phyloP scores from a whole-genome alignment of 75 land plant species.

The Adiantum capillusveneris region DNA sequence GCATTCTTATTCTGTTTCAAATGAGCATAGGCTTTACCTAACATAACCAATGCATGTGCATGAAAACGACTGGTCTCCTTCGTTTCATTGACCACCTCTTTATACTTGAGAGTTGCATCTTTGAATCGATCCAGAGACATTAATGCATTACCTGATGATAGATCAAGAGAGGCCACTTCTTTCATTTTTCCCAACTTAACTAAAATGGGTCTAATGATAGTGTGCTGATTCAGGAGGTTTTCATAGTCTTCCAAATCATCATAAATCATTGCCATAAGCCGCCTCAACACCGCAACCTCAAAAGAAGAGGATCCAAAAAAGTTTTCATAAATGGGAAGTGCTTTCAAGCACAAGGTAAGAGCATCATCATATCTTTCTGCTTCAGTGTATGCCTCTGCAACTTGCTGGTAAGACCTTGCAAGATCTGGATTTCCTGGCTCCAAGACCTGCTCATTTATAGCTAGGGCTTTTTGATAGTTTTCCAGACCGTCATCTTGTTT shows the following conservation, averaged over 20 bases:
- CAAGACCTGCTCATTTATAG: constrained; percentile 14
- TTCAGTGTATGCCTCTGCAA: constrained; percentile 21
- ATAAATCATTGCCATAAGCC: constrained; percentile 24
- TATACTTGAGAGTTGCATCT: neutral
- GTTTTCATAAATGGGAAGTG: constrained; percentile 18
- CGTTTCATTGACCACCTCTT: neutral
- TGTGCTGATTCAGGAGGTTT: constrained; percentile 22
- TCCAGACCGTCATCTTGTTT: constrained; percentile 22
- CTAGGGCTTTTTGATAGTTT: constrained; percentile 9
- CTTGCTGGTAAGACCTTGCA: constrained; percentile 13
- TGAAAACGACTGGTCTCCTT: constrained; percentile 5
- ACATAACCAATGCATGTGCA: constrained; percentile 5
- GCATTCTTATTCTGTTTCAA: constrained; percentile 1
- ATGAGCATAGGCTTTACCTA: constrained; percentile 8
- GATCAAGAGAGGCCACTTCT: constrained; percentile 4
- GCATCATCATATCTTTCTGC: constrained; percentile 18
- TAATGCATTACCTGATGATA: neutral
- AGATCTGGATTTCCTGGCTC: constrained; percentile 19
- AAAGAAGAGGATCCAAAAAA: constrained; percentile 13
- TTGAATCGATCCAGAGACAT: neutral
- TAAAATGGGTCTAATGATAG: constrained; percentile 12
- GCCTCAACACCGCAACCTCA: constrained; percentile 19
- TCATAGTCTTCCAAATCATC: constrained; percentile 24
- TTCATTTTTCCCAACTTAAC: constrained; percentile 2
- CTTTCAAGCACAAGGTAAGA: constrained; percentile 14